Evolutionary conservation across 768 basidiomycete species (phyloP).

Genomic region (Xerocomellus intermedius): DNA sequence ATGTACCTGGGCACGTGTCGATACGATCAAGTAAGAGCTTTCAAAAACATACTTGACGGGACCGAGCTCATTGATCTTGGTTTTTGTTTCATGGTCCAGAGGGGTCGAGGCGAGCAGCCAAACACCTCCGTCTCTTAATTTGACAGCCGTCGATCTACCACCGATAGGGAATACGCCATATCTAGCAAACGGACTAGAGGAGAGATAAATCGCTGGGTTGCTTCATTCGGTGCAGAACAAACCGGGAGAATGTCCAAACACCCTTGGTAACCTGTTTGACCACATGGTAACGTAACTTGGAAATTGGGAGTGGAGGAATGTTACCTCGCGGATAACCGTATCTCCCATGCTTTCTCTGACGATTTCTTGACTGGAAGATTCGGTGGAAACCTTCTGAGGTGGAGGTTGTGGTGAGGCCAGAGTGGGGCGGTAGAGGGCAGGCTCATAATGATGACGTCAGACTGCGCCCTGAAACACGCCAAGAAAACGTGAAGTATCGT

Average conservation of each 20-base stretch:
- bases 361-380: slow-evolving; percentile 4
- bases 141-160: slow-evolving; percentile 80
- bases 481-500: slow-evolving; percentile 7
- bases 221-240: slow-evolving; percentile 10
- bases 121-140: slow-evolving; percentile 62
- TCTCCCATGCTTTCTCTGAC: slow-evolving; percentile 30
- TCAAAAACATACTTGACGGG: slow-evolving; percentile 52
- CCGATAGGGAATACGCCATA: slow-evolving; percentile 72
- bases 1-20: slow-evolving; percentile 45
- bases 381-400: slow-evolving; percentile 8
- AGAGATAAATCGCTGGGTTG: slow-evolving; percentile 5
- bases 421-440: slow-evolving; percentile 11
- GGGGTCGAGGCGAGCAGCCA: slow-evolving; percentile 86
- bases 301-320: not conserved
- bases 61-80: slow-evolving; percentile 60
- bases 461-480: slow-evolving; percentile 8
- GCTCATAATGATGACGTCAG: slow-evolving; percentile 21
- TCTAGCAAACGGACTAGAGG: slow-evolving; percentile 61
- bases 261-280: slow-evolving; percentile 44
- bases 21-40: not conserved
- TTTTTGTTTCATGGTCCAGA: slow-evolving; percentile 61
- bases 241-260: slow-evolving; percentile 69
- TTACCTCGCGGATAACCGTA: slow-evolving; percentile 45
- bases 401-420: slow-evolving; percentile 17
- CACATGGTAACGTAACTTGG: not conserved